Conservation (phyloP, 1,139 yeast species). For the Yarrowia galli region DNA sequence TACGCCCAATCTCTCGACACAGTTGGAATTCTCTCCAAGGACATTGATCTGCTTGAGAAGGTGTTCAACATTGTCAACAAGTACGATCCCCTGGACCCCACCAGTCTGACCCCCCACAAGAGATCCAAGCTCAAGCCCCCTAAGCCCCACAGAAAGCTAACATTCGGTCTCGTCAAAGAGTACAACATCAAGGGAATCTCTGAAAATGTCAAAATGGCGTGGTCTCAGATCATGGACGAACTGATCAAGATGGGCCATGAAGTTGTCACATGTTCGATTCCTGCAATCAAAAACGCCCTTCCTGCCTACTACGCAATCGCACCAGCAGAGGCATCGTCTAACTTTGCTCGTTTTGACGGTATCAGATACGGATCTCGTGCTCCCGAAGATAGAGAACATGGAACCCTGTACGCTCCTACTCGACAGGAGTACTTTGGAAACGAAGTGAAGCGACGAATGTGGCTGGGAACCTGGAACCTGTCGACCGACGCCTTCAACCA, state of each 20-base stretch:
- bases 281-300: conserved; percentile 69
- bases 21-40: conserved; percentile 77
- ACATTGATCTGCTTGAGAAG: conserved; percentile 54
- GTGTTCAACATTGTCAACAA: conserved; percentile 66
- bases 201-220: conserved; percentile 55
- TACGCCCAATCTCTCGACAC: conserved; percentile 96
- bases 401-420: conserved; percentile 61
- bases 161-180: conserved; percentile 68
- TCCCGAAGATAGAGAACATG: conserved; percentile 52
- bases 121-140: conserved; percentile 42
- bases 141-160: conserved; percentile 41
- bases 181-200: conserved; percentile 64
- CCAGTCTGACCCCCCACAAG: conserved; percentile 59
- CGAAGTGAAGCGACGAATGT: conserved; percentile 83
- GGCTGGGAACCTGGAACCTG: conserved; percentile 85
- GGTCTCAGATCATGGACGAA: conserved; percentile 57
- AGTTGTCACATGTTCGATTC: conserved; percentile 69
- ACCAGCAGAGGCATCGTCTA: conserved; percentile 94
- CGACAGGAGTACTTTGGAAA: conserved; percentile 72
- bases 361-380: conserved; percentile 76
- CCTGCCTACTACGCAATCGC: conserved; percentile 88
- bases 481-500: conserved; percentile 78
- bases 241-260: conserved; percentile 62
- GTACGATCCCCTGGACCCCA: conserved; percentile 80
- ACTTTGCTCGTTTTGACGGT: conserved; percentile 89